Evolutionary conservation across 2,329 filamentous ascomycete genomes (phyloP), one percentile per base, ranked within the genome.

Genomic region (Fusarium sp.): DNA sequence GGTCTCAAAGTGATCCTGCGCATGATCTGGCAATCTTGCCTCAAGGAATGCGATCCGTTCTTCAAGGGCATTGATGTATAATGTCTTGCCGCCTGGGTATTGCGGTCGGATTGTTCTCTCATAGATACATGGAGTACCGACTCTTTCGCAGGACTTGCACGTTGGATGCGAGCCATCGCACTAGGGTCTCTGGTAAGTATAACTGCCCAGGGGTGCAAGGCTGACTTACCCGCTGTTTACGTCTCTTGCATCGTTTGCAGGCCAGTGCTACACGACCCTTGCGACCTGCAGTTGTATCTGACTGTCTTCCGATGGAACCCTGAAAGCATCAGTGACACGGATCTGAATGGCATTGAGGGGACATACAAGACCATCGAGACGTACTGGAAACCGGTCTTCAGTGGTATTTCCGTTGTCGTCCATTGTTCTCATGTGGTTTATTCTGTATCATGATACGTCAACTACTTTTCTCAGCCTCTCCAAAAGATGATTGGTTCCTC

Each of bases 341-440:
- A 8, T 21, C 6, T 19, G 3, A 1, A 31, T 8, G 4, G 0
- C 9, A 10, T 6, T 0, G 3, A 27, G 23, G 12, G 10, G 12
- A 23, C 19, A 4, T 52, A 38, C 23, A 11, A 38, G 19, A 1
- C 19, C 14, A 8, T n/a, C 19, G 1, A n/a, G 49, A 3, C 23
- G 19, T 4, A n/a, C 5, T 10, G 33, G 18, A 3, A 27, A 27
- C 0, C 19, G 14, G 10, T 27, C 19, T 27, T n/a, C 33, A 16
- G 18, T 16, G 23, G 33, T 3, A 10, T 23, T 18, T 38, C 19
- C 5, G 15, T n/a, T 21, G 23, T 21, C 7, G 14, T 27, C 49
- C 49, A 38, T 52, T 7, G 49, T 27, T n/a, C 14, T 37, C 49
- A 52, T 52, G 23, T 21, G 9, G 23, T 12, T 52, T 51, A 3